Conservation (phyloP, 1,139 yeast species). For the Zygosaccharomyces sapae region DNA sequence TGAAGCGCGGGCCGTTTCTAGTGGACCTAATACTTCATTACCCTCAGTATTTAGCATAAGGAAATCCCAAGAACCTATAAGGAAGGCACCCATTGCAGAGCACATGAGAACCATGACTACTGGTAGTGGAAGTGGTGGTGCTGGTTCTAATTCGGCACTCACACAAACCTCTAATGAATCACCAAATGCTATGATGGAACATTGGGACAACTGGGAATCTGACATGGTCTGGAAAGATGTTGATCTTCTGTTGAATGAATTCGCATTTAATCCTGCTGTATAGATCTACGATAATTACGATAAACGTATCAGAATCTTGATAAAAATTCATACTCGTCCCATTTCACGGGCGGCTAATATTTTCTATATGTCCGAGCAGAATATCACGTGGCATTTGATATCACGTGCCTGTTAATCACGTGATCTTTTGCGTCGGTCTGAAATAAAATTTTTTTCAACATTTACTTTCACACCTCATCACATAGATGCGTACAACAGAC, state of each 20-base stretch:
- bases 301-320: not conserved
- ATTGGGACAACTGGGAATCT: constrained; percentile 51
- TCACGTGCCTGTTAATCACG: constrained; percentile 1
- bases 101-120: not conserved
- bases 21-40: not conserved
- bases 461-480: not conserved
- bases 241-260: constrained; percentile 87
- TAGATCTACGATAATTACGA: constrained; percentile 1
- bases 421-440: not conserved
- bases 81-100: not conserved
- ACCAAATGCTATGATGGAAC: constrained; percentile 34
- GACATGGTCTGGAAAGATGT: constrained; percentile 87
- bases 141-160: not conserved
- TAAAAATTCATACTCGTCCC: not conserved
- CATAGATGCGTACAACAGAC: not conserved
- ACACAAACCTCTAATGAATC: constrained; percentile 19
- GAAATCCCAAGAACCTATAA: constrained; percentile 2
- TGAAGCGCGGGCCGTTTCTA: constrained; percentile 2
- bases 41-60: constrained; percentile 6
- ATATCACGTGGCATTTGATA: not conserved
- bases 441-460: constrained; percentile 5
- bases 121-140: not conserved
- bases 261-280: constrained; percentile 63
- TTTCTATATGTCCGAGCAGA: not conserved
- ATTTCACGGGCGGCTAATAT: constrained; percentile 2